These are phyloP conservation scores for Salix udensis DNA, from an alignment of 345 rosid genomes.

Conservation along the genomic window DNA sequence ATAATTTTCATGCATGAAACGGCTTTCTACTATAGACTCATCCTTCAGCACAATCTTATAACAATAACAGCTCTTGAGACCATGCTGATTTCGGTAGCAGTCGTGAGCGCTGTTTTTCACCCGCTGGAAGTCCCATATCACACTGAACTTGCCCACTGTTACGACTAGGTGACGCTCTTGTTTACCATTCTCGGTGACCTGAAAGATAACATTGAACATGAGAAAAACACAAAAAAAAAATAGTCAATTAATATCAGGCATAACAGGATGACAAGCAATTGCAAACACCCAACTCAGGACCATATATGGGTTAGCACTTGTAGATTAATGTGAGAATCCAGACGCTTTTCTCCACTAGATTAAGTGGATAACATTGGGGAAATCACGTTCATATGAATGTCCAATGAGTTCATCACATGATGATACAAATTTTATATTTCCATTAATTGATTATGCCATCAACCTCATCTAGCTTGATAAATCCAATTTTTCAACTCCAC, in stretches of 20 bases:
- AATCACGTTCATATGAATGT: not conserved
- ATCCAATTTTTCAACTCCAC: not conserved
- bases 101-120: conserved; percentile 86
- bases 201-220: conserved; percentile 12
- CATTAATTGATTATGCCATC: not conserved
- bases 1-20: conserved; percentile 90
- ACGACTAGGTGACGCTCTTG: conserved; percentile 90
- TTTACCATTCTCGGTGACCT: conserved; percentile 91
- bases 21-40: conserved; percentile 85
- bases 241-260: not conserved
- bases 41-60: conserved; percentile 88
- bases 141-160: conserved; percentile 92
- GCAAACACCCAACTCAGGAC: not conserved
- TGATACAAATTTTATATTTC: not conserved
- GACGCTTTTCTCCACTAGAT: not conserved
- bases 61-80: conserved; percentile 93
- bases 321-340: not conserved
- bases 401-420: not conserved
- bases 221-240: not conserved
- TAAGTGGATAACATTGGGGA: not conserved
- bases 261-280: not conserved
- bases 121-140: conserved; percentile 93
- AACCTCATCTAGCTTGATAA: not conserved
- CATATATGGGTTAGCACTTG: not conserved
- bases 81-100: conserved; percentile 84